Percentiles rank a stretch among this genome's conserved stretches.
Evolutionary conservation across 108 stramenopile species (phyloP).

Genomic region (Cyclotella atomus): DNA sequence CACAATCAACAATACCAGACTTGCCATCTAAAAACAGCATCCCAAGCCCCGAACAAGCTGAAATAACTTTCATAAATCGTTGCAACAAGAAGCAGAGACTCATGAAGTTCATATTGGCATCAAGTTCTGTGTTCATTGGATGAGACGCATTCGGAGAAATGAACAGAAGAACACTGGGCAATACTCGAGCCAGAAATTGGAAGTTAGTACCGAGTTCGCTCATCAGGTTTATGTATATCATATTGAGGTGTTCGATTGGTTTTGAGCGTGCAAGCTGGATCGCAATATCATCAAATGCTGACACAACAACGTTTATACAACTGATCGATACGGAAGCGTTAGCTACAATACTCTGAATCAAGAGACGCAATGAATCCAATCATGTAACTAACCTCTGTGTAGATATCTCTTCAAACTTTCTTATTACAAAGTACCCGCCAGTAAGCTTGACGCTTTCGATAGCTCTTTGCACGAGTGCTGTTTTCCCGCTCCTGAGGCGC

Average conservation of each 20-base stretch:
- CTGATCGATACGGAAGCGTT: neutral
- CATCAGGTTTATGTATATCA: constrained; percentile 13
- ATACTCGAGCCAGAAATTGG: constrained; percentile 14
- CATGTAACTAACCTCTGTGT: neutral
- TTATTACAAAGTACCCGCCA: constrained; percentile 16
- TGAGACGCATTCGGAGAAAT: neutral
- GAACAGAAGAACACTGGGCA: constrained; percentile 30
- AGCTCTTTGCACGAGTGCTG: neutral
- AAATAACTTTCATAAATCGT: constrained; percentile 37
- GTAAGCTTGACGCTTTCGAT: no score
- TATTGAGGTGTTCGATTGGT: constrained; percentile 3
- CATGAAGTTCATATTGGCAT: neutral
- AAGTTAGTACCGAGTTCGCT: constrained; percentile 32
- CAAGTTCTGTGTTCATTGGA: neutral
- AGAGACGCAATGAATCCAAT: neutral
- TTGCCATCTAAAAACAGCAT: constrained; percentile 48
- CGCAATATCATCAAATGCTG: constrained; percentile 35
- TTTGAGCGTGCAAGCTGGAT: constrained; percentile 14
- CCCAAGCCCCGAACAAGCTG: constrained; percentile 11
- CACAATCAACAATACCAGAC: constrained; percentile 30
- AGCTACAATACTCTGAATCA: neutral
- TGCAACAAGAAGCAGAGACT: neutral
- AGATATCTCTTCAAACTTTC: constrained; percentile 47
- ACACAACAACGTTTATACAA: constrained; percentile 19
- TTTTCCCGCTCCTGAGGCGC: neutral